phyloP scores from a whole-genome alignment of 2,329 filamentous ascomycete species.

The Botryotinia convoluta region DNA sequence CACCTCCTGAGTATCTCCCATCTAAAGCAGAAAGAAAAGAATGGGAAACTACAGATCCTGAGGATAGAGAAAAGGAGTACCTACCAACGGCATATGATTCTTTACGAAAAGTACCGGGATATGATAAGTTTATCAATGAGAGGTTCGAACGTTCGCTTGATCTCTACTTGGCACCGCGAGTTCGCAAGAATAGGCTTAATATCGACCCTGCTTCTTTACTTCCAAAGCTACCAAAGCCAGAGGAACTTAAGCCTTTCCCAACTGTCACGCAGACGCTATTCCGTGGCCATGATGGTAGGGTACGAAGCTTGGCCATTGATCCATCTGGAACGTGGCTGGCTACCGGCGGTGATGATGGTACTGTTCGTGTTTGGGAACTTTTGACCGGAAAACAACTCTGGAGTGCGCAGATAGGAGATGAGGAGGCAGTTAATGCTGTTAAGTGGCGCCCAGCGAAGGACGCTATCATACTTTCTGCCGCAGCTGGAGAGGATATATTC shows the following conservation, averaged over 20 bases:
- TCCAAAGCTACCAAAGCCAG: slow-evolving; percentile 87
- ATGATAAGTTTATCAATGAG: slow-evolving; percentile 87
- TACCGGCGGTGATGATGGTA: slow-evolving; percentile 91
- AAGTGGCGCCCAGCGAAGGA: slow-evolving; percentile 87
- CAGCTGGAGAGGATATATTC: slow-evolving; percentile 80
- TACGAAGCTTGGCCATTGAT: slow-evolving; percentile 81
- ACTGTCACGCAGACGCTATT: slow-evolving; percentile 86
- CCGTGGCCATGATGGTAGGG: slow-evolving; percentile 81
- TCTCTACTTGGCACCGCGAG: slow-evolving; percentile 87
- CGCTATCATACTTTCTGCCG: slow-evolving; percentile 76
- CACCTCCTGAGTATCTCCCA: slow-evolving; percentile 89
- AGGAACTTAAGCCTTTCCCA: slow-evolving; percentile 93
- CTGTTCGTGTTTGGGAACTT: slow-evolving; percentile 85
- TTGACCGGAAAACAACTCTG: slow-evolving; percentile 83
- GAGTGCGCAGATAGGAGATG: slow-evolving; percentile 74
- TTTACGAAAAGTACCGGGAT: slow-evolving; percentile 87
- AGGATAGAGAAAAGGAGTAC: slow-evolving; percentile 88
- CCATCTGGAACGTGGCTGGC: slow-evolving; percentile 83
- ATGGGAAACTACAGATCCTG: slow-evolving; percentile 84
- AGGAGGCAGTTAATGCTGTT: slow-evolving; percentile 79
- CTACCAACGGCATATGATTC: slow-evolving; percentile 79
- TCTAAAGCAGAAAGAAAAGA: slow-evolving; percentile 76
- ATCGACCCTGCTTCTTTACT: slow-evolving; percentile 92
- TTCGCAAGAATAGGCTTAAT: slow-evolving; percentile 90
- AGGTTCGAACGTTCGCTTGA: slow-evolving; percentile 94